phyloP scores from a whole-genome alignment of 2,329 filamentous ascomycete species.

The Trichoderma arundinaceum region DNA sequence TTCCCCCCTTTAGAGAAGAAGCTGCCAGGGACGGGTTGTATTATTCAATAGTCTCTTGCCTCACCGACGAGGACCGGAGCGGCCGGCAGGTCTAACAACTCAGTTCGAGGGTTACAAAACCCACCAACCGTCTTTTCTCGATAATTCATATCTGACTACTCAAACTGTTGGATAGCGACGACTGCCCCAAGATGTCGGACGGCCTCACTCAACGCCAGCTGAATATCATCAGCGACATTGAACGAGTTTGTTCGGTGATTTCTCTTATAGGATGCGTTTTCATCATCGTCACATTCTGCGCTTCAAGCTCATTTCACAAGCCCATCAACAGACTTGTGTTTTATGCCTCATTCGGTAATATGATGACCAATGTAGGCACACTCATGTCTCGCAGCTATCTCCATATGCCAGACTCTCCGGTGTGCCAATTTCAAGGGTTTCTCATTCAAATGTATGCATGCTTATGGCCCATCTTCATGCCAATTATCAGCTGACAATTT shows the following conservation, averaged over 20 bases:
- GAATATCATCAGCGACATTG: constrained; percentile 63
- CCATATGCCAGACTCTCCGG: constrained; percentile 51
- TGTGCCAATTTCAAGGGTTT: constrained; percentile 76
- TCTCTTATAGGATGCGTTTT: constrained; percentile 74
- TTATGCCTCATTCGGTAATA: constrained; percentile 81
- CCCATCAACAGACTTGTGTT: constrained; percentile 88
- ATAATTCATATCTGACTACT: background rate
- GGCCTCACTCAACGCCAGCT: constrained; percentile 48
- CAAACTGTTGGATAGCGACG: background rate
- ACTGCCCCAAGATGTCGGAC: constrained; percentile 8
- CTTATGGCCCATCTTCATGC: background rate
- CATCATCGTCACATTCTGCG: constrained; percentile 72
- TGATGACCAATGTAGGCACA: constrained; percentile 77
- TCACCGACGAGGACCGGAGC: constrained; percentile 23
- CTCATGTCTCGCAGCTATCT: constrained; percentile 71
- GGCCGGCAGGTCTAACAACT: constrained; percentile 20
- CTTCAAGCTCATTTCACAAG: constrained; percentile 75
- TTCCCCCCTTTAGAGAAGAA: constrained; percentile 16
- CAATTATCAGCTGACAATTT: constrained; percentile 32
- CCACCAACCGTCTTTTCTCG: background rate
- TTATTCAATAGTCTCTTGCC: constrained; percentile 1
- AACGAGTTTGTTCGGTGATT: constrained; percentile 71
- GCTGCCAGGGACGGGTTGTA: background rate
- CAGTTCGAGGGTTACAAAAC: constrained; percentile 5
- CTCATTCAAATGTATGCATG: constrained; percentile 77